Base-by-base conservation (phyloP, 2,329 filamentous ascomycete species). In the Penicillium olsonii region DNA sequence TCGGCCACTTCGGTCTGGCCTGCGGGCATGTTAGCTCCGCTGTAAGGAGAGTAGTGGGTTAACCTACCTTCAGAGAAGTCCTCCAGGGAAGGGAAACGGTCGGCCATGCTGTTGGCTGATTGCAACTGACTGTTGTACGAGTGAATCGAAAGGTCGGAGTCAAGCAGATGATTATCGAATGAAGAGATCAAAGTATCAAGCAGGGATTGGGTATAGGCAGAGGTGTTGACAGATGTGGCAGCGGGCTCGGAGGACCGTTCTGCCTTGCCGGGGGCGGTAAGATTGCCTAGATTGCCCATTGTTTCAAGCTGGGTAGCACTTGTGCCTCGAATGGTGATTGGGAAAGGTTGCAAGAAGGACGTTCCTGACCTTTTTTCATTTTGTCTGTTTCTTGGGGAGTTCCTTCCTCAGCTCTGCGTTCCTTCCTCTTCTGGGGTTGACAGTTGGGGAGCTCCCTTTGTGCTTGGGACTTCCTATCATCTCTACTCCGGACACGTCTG, bases 1-100 rank as follows among this genome's bases (percentile, higher is more conserved):
- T 69, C 64, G 35, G 61, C 60, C 51, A 64, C 55, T 48, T 65
- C 63, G 18, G 66, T 69, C 55, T 70, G 69, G 42, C 68, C 67
- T 73, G 54, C 70, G 64, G 68, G 59, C 41, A 49, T 53, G 46
- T 52, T 42, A 51, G 54, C 37, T 45, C 55, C 26, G 53, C 53
- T 57, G 50, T 55, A 59, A 53, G 57, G 48, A 34, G 46, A 37
- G 43, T 37, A 45, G 52, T 55, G 54, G 56, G 52, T 55, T 52
- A 59, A 60, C 74, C 66, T 68, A 74, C 80, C 79, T 53, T 76
- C 78, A 70, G 88, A 85, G 67, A 91, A 88, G 65, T 91, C 87
- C 71, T 91, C 87, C 62, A 91, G 75, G 38, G 87, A 89, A 62
- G 87, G 87, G 70, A 91, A 91, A 64, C 87, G 78, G 73, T 90